Evolutionary conservation across 2,329 filamentous ascomycete species (phyloP), one percentile per base, ranked within the genome.

Genomic region (Cyphellophora attinorum): DNA sequence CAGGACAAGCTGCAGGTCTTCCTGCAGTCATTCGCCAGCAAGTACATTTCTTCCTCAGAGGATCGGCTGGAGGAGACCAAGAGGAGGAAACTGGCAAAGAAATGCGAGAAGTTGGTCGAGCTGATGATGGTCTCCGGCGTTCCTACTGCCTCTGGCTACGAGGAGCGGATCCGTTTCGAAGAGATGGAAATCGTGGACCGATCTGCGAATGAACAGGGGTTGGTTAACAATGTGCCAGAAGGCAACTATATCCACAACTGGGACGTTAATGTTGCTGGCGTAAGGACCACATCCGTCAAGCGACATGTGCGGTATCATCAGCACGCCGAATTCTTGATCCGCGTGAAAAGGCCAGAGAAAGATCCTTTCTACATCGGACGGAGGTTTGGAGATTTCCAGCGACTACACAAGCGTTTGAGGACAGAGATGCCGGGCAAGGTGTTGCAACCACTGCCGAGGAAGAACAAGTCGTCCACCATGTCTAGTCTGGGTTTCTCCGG

Each of bases 101-200:
- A 98, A 70, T 85, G 84, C 31, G 81, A 91, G 58, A 98, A 98
- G 65, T 66, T 98, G 38, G 85, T 98, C 8, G 91, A 98, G 67
- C 69, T 98, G 41, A 98, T 98, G 91, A 95, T 98, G 86, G 91
- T 98, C 6, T 96, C 89, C 5, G 91, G 91, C 23, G 81, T 98
- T 38, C 85, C 84, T 19, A 98, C 91, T 1, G 86, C 91, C 3
- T 95, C 88, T 4, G 91, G 91, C 2, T 98, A 96, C 56, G 91
- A 98, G 60, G 91, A 98, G 65, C 77, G 91, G 38, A 95, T 98
- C 53, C 77, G 86, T 33, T 98, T 98, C 56, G 85, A 86, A 2
- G 91, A 98, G 61, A 81, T 98, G 62, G 91, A 98, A 54, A 86
- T 96, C 15, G 85, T 98, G 17, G 91, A 98, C 53, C 76, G 85